Conservation (phyloP, 202 grass and related monocot genomes). For the Zizania palustris region DNA sequence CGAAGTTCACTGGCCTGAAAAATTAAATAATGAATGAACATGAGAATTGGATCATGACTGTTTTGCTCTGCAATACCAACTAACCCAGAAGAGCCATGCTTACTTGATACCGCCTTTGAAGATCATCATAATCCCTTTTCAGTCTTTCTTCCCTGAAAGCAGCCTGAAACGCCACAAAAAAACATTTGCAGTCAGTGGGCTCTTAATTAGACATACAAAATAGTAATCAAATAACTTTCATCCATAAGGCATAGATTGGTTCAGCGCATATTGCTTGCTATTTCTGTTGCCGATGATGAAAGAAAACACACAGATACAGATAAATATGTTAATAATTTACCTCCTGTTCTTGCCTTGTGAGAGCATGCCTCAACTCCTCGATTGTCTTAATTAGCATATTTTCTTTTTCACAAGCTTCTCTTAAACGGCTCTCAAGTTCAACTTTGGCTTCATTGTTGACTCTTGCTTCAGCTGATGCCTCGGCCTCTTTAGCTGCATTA, state of each 20-base stretch:
- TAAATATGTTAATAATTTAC: conserved; percentile 52
- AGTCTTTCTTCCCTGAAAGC: conserved; percentile 93
- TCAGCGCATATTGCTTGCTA: conserved; percentile 26
- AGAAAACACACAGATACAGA: conserved; percentile 9
- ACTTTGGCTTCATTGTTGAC: conserved; percentile 91
- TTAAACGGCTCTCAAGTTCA: conserved; percentile 87
- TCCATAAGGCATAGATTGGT: conserved; percentile 3
- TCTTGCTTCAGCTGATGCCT: conserved; percentile 91
- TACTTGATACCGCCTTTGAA: conserved; percentile 98
- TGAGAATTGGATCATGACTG: not conserved
- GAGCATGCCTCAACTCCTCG: conserved; percentile 90
- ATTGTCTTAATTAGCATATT: conserved; percentile 91
- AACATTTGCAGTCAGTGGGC: conserved; percentile 3
- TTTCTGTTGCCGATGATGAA: conserved; percentile 10
- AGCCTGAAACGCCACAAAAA: conserved; percentile 53
- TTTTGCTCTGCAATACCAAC: conserved; percentile 10
- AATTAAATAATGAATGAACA: conserved; percentile 29
- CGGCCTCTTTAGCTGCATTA: conserved; percentile 94
- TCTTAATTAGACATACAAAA: conserved; percentile 3
- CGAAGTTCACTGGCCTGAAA: conserved; percentile 90
- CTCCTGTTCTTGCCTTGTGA: conserved; percentile 98
- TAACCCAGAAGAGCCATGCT: conserved; percentile 36
- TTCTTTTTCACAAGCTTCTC: conserved; percentile 89
- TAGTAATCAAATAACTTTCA: conserved; percentile 3
- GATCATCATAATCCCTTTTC: conserved; percentile 89